These are phyloP conservation scores for Carex sylvatica DNA, from an alignment of 202 grass and related monocot species.

Conservation along the genomic window DNA sequence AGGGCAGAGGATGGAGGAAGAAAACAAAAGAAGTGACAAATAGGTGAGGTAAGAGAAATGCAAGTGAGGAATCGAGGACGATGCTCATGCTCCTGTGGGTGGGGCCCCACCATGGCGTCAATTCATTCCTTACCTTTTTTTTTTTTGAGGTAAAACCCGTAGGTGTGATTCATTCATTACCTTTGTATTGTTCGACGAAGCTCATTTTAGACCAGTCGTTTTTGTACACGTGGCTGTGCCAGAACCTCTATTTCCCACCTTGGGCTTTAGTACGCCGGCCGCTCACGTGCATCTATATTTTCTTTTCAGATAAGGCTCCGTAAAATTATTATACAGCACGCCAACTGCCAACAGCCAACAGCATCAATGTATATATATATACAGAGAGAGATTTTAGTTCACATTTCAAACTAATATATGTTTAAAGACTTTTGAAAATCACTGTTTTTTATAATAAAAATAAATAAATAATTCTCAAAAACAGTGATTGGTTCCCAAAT, in stretches of 20 bases:
- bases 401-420: no score
- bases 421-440: no score
- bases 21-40: neutral
- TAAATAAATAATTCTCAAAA: no score
- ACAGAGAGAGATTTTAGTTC: no score
- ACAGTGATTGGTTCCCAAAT: no score
- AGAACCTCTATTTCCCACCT: neutral
- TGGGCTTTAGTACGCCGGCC: neutral
- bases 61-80: constrained; percentile 30
- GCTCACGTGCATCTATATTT: constrained; percentile 23
- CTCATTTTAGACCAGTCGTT: constrained; percentile 23
- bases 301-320: constrained; percentile 7
- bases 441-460: no score
- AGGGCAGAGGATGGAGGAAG: neutral
- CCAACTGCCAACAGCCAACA: no score
- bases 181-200: neutral
- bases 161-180: no score
- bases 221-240: constrained; percentile 2
- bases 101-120: neutral
- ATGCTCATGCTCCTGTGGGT: neutral
- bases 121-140: neutral
- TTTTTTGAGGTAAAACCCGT: no score
- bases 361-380: no score
- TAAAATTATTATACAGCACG: neutral
- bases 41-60: neutral